These are phyloP conservation scores for Pseudognaphalium luteoalbum DNA, from an alignment of 129 eudicot species.

Conservation along the genomic window DNA sequence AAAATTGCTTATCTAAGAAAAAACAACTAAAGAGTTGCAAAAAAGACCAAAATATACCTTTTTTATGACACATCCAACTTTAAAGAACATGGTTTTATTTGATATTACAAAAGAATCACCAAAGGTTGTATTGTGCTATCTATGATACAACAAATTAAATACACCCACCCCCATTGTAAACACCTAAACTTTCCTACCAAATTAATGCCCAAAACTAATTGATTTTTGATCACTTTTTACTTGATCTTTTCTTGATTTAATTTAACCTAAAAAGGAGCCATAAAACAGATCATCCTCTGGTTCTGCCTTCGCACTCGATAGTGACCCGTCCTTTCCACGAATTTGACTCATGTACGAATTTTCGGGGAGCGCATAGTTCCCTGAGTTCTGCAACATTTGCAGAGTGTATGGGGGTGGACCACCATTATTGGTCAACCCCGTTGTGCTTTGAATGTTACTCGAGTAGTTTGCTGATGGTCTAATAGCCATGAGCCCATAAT, in stretches of 20 bases:
- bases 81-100: background rate
- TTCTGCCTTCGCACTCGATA: slow-evolving; percentile 64
- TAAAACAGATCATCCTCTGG: slow-evolving; percentile 74
- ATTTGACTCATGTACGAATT: slow-evolving; percentile 38
- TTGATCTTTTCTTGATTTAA: slow-evolving; percentile 6
- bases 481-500: slow-evolving; percentile 45
- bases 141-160: background rate
- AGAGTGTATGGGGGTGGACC: slow-evolving; percentile 68
- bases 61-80: background rate
- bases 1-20: too few relatives aligned
- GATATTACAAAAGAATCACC: background rate
- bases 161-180: background rate
- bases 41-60: background rate
- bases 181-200: slow-evolving; percentile 30
- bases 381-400: slow-evolving; percentile 64
- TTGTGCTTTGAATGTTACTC: slow-evolving; percentile 35
- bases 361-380: slow-evolving; percentile 41
- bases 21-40: background rate
- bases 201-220: slow-evolving; percentile 24
- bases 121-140: background rate
- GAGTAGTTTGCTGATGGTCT: slow-evolving; percentile 57
- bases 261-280: slow-evolving; percentile 47
- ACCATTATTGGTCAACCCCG: slow-evolving; percentile 38
- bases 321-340: slow-evolving; percentile 35
- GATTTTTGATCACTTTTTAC: slow-evolving; percentile 14